A percentile compares a stretch with the other conserved stretches of the same genome.
Conservation (phyloP, 208 protist species). For the Wallacemonas sp. region DNA sequence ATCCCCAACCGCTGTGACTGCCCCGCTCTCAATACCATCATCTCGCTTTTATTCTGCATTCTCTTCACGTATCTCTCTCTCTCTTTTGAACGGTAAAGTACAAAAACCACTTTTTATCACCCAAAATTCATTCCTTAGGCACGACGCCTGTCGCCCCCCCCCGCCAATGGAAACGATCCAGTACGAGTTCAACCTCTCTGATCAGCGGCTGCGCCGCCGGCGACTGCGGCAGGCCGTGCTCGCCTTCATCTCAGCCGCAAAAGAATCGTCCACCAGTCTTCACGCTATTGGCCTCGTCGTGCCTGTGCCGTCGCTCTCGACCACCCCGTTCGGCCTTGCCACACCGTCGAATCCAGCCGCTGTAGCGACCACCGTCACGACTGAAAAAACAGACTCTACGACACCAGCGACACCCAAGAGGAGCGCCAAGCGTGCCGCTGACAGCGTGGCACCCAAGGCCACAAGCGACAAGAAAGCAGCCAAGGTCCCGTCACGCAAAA, state of each 20-base stretch:
- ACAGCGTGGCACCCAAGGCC: too few species aligned
- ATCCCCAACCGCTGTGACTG: too few species aligned
- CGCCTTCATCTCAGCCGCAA: constrained; percentile 29
- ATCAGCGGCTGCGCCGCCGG: constrained; percentile 13
- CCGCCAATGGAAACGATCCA: constrained; percentile 11
- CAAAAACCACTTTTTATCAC: constrained; percentile 5
- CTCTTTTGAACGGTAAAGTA: background rate
- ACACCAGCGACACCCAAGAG: too few species aligned
- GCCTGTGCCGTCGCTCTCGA: constrained; percentile 26
- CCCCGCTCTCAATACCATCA: too few species aligned
- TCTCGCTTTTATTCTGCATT: background rate
- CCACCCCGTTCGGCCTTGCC: background rate
- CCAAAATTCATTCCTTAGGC: constrained; percentile 2
- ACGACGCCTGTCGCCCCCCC: too few species aligned
- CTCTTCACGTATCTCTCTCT: background rate
- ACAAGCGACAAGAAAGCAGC: too few species aligned
- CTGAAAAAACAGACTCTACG: too few species aligned
- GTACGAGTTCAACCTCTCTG: constrained; percentile 9
- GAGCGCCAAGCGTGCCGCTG: too few species aligned
- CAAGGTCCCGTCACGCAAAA: constrained; percentile 7
- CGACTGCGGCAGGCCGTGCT: constrained; percentile 29
- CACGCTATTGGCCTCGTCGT: constrained; percentile 34
- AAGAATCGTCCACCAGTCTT: constrained; percentile 17
- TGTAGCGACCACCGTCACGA: background rate
- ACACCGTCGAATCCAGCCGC: background rate